Evolutionary conservation across 352 stramenopile genomes (phyloP).

Genomic region (Phytophthora pseudosyringae): DNA sequence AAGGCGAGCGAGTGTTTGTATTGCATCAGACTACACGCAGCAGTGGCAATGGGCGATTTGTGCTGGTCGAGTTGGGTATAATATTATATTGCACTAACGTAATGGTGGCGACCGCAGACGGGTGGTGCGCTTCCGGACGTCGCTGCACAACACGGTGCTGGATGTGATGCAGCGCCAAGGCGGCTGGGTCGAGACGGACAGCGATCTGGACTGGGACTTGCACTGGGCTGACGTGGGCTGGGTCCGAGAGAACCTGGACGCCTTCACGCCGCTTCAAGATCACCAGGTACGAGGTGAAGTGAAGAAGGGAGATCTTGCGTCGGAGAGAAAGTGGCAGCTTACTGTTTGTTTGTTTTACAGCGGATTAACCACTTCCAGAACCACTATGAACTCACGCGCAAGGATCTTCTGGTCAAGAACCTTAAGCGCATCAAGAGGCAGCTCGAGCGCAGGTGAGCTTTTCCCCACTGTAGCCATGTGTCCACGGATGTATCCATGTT

Average conservation of each 20-base stretch:
- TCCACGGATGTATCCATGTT: conserved; percentile 19
- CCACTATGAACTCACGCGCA: conserved; percentile 93
- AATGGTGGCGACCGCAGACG: conserved; percentile 4
- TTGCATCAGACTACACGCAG: not conserved
- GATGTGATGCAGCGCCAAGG: conserved; percentile 68
- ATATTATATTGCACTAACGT: not conserved
- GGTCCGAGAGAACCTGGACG: conserved; percentile 80
- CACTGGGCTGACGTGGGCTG: conserved; percentile 88
- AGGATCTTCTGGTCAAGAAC: conserved; percentile 92
- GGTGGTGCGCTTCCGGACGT: conserved; percentile 62
- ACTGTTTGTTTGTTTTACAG: conserved; percentile 35
- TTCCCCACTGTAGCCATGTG: conserved; percentile 5
- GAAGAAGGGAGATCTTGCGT: not conserved
- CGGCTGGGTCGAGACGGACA: conserved; percentile 79
- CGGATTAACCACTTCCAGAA: conserved; percentile 94
- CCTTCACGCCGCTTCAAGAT: conserved; percentile 66
- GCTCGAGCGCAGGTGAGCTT: conserved; percentile 62
- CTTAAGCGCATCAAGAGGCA: conserved; percentile 90
- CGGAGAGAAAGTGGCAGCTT: conserved; percentile 15
- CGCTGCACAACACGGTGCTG: conserved; percentile 80
- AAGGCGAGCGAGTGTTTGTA: conserved; percentile 7
- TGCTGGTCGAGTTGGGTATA: not conserved
- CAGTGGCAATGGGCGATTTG: not conserved
- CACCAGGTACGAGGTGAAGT: conserved; percentile 39
- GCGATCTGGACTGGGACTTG: conserved; percentile 80